These are phyloP conservation scores for Escallonia rubra DNA, from an alignment of 129 eudicot species.

Conservation along the genomic window DNA sequence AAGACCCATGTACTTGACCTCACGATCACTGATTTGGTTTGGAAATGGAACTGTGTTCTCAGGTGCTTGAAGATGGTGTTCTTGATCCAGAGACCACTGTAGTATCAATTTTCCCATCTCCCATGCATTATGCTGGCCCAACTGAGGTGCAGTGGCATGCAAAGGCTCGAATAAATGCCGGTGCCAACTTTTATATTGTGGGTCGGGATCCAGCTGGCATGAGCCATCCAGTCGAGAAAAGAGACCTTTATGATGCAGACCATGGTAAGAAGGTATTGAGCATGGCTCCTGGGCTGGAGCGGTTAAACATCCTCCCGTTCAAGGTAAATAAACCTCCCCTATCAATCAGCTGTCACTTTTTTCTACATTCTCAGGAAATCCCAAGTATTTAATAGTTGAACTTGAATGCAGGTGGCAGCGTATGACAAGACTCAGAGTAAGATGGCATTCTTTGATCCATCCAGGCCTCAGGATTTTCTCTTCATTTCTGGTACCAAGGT, in stretches of 20 bases:
- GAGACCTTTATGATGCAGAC: conserved; percentile 90
- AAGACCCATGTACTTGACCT: neutral
- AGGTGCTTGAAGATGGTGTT: conserved; percentile 38
- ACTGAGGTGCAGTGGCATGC: conserved; percentile 99
- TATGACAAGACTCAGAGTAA: conserved; percentile 76
- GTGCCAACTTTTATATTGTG: conserved; percentile 95
- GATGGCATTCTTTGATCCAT: conserved; percentile 94
- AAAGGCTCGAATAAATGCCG: conserved; percentile 95
- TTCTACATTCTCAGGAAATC: neutral
- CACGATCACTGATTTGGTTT: neutral
- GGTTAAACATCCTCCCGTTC: conserved; percentile 90
- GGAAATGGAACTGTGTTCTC: neutral
- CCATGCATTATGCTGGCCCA: conserved; percentile 99
- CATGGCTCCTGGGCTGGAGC: conserved; percentile 99
- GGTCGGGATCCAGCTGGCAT: conserved; percentile 96
- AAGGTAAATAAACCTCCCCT: conserved; percentile 44
- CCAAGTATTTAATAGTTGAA: neutral
- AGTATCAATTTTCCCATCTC: conserved; percentile 51
- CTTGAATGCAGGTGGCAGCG: conserved; percentile 72
- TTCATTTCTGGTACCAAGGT: conserved; percentile 99
- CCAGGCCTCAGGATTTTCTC: conserved; percentile 83
- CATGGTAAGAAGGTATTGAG: conserved; percentile 94
- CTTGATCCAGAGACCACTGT: conserved; percentile 38
- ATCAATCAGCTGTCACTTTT: neutral
- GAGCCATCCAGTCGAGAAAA: conserved; percentile 85